Evolutionary conservation across 2,329 filamentous ascomycete genomes (phyloP).

Genomic region (Apiospora malaysiana): DNA sequence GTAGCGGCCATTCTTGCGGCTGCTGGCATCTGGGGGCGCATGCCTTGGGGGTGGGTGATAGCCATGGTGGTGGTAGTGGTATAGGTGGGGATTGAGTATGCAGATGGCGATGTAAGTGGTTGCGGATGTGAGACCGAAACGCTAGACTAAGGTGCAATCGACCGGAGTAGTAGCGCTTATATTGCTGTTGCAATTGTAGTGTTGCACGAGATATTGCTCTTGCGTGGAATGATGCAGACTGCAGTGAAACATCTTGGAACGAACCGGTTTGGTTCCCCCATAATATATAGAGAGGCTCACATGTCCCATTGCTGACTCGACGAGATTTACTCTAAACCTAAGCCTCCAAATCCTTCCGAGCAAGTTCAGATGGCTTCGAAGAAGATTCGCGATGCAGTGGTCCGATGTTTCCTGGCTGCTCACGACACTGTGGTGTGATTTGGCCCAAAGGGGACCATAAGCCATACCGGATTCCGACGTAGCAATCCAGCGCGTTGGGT

Average conservation of each 20-base stretch:
- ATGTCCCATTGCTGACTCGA: slow-evolving; percentile 22
- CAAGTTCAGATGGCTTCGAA: neutral
- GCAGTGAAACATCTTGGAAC: slow-evolving; percentile 30
- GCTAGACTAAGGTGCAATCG: slow-evolving; percentile 10
- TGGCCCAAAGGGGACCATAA: slow-evolving; percentile 1
- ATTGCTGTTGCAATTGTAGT: neutral
- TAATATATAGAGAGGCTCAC: slow-evolving; percentile 17
- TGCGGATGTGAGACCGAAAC: neutral
- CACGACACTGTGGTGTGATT: slow-evolving; percentile 32
- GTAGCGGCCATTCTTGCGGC: slow-evolving; percentile 28
- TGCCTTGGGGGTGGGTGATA: slow-evolving; percentile 29
- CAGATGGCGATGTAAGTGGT: slow-evolving; percentile 11
- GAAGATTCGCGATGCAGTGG: slow-evolving; percentile 24
- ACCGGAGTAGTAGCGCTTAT: too few species aligned
- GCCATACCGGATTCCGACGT: slow-evolving; percentile 7
- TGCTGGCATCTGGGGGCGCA: slow-evolving; percentile 33
- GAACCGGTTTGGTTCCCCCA: neutral
- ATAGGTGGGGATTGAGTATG: slow-evolving; percentile 1
- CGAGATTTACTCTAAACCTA: slow-evolving; percentile 6
- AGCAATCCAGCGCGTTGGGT: neutral
- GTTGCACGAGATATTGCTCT: slow-evolving; percentile 27
- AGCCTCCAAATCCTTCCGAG: neutral
- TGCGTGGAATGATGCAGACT: slow-evolving; percentile 30
- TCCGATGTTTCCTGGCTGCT: slow-evolving; percentile 27
- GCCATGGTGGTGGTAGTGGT: slow-evolving; percentile 24